Base-by-base conservation (phyloP, 805 yeast genomes). In the Peterozyma xylosa region DNA sequence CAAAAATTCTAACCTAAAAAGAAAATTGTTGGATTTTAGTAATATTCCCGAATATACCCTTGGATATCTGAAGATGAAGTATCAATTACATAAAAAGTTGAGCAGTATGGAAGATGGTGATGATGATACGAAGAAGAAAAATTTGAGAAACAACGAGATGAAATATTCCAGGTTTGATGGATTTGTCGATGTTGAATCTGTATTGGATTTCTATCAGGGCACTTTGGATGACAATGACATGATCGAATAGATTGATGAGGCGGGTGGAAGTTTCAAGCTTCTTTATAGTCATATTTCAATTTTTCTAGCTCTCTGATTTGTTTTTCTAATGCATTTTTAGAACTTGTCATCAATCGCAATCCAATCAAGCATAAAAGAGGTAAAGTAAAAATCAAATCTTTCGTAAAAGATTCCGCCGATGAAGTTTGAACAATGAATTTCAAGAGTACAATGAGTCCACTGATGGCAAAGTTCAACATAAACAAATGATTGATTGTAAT, bases 281-380 rank as follows among this genome's bases (percentile, higher is more conserved):
- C 60, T 42, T 59, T 62, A 43, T 59, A 61, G 42, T 55, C 37
- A 44, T 62, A 62, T 41, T 49, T 58, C 38, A 55, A 18, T 27
- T 41, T 50, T 30, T 57, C 55, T 33, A 63, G 46, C 13, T 51
- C 30, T 1, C 41, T 18, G 13, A 62, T 47, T 15, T 53, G 53
- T 2, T 41, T 35, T n/a, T 45, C 49, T 14, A 62, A 30, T 2
- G 42, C 41, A 1, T 50, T 45, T 9, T 52, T 45, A 39, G 58
- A 60, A 9, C 41, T 42, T 10, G 51, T 37, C 21, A 50, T 27
- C 33, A 53, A 48, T 5, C 48, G 45, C 3, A 62, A 35, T 7
- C 52, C 48, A 13, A 48, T 15, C 5, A 56, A 45, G 1, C 53
- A 30, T 9, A 60, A 17, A 11, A 56, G 43, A 3, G 67, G 67